These are phyloP conservation scores for Poa pratensis DNA, from an alignment of 176 grass and related monocot genomes.

Conservation along the genomic window DNA sequence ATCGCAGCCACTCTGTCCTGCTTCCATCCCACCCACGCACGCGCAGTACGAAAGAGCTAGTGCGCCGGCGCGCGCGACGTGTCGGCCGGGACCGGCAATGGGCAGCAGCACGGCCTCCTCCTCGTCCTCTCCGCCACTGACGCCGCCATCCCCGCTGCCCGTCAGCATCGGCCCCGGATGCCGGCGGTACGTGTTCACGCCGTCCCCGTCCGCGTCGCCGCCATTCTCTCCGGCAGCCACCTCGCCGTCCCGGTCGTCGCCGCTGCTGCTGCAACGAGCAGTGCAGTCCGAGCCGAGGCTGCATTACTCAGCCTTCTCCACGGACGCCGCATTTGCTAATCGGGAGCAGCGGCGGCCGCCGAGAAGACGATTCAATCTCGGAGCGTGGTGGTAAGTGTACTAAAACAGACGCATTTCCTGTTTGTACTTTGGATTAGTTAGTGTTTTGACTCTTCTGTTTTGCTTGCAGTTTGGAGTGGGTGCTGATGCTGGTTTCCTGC, in stretches of 20 bases:
- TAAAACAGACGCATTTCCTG: not conserved
- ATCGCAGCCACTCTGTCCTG: no score
- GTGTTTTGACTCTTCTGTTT: not conserved
- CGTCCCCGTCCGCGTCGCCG: slow-evolving; percentile 23
- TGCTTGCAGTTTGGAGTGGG: slow-evolving; percentile 10
- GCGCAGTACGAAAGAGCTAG: no score
- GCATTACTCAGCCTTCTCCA: not conserved
- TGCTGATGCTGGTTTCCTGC: slow-evolving; percentile 5
- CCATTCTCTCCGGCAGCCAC: not conserved
- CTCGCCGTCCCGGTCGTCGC: not conserved
- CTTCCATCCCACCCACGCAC: no score
- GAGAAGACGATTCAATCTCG: not conserved
- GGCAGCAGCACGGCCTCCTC: slow-evolving; percentile 2
- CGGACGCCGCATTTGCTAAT: not conserved
- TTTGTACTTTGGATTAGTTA: not conserved
- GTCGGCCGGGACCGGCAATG: slow-evolving; percentile 15
- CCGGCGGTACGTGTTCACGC: not conserved
- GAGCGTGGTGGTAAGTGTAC: slow-evolving; percentile 10
- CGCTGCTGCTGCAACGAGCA: slow-evolving; percentile 1
- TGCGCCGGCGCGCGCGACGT: slow-evolving; percentile 42
- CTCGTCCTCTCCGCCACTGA: not conserved
- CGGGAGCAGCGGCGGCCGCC: not conserved
- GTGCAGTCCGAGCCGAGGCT: slow-evolving; percentile 19
- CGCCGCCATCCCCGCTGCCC: slow-evolving; percentile 9
- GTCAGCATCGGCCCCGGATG: slow-evolving; percentile 25